Evolutionary conservation across 2,329 filamentous ascomycete species (phyloP).

Genomic region (Fusarium staphyleae): DNA sequence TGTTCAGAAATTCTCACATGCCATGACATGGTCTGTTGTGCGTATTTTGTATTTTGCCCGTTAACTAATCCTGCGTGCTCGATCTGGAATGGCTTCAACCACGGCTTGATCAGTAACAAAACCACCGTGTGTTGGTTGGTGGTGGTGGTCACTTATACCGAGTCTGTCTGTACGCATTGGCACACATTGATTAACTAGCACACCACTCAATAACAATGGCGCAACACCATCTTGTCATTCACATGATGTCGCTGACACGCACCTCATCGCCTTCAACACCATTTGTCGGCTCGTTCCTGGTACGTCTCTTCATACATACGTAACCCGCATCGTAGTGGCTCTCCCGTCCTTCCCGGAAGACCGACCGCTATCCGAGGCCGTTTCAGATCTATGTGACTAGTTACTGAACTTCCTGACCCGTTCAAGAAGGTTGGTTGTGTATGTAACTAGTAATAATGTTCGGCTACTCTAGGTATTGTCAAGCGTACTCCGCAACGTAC

Average conservation of each 20-base stretch:
- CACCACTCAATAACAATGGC: constrained; percentile 25
- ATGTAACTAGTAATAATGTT: no score
- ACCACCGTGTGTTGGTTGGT: not conserved
- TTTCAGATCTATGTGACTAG: constrained; percentile 19
- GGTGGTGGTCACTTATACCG: not conserved
- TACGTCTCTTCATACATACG: constrained; percentile 3
- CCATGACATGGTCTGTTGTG: constrained; percentile 15
- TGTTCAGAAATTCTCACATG: constrained; percentile 31
- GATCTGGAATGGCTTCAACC: constrained; percentile 2
- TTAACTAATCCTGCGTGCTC: not conserved
- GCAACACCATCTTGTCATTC: constrained; percentile 31
- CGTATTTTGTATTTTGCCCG: constrained; percentile 5
- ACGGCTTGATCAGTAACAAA: not conserved
- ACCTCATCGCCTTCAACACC: constrained; percentile 19
- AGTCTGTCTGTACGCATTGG: not conserved
- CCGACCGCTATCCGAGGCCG: constrained; percentile 5
- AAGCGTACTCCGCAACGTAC: no score
- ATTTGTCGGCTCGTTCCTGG: constrained; percentile 1
- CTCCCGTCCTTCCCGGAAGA: constrained; percentile 2
- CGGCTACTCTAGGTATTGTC: no score
- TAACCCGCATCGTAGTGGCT: constrained; percentile 14
- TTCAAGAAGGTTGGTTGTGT: constrained; percentile 1
- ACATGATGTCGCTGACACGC: constrained; percentile 34
- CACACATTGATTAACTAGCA: no score
- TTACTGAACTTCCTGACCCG: not conserved